Conservation (phyloP, 164 flowering plant genomes). For the Nelumbo lutea region DNA sequence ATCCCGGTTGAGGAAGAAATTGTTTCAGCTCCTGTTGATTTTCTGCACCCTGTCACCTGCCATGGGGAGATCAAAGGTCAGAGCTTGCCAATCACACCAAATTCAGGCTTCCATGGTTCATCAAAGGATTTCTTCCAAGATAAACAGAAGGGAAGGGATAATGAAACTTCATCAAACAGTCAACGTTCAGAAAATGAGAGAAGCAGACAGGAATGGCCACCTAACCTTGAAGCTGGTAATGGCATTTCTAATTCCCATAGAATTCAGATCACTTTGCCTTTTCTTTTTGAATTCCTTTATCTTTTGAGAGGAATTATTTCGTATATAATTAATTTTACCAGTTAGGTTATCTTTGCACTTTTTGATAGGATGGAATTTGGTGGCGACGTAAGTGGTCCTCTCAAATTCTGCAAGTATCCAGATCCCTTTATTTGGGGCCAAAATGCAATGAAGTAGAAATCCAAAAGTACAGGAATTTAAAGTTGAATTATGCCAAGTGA, state of each 20-base stretch:
- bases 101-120: slow-evolving; percentile 10
- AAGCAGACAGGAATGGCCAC: slow-evolving; percentile 20
- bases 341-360: neutral
- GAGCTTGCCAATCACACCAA: slow-evolving; percentile 16
- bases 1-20: slow-evolving; percentile 44
- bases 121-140: slow-evolving; percentile 24
- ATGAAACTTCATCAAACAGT: slow-evolving; percentile 8
- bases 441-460: too few species aligned
- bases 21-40: slow-evolving; percentile 33
- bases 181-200: slow-evolving; percentile 19
- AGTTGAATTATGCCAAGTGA: too few species aligned
- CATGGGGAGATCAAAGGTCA: slow-evolving; percentile 22
- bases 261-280: neutral
- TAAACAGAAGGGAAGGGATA: slow-evolving; percentile 14
- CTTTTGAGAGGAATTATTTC: neutral
- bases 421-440: too few species aligned
- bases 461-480: too few species aligned
- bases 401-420: too few species aligned
- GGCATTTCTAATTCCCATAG: neutral
- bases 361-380: too few species aligned
- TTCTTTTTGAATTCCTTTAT: neutral
- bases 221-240: slow-evolving; percentile 36
- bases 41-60: slow-evolving; percentile 18
- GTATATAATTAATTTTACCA: neutral
- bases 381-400: too few species aligned